Base-by-base conservation (phyloP, 208 protist species). In the Tritrichomonas foetus region DNA sequence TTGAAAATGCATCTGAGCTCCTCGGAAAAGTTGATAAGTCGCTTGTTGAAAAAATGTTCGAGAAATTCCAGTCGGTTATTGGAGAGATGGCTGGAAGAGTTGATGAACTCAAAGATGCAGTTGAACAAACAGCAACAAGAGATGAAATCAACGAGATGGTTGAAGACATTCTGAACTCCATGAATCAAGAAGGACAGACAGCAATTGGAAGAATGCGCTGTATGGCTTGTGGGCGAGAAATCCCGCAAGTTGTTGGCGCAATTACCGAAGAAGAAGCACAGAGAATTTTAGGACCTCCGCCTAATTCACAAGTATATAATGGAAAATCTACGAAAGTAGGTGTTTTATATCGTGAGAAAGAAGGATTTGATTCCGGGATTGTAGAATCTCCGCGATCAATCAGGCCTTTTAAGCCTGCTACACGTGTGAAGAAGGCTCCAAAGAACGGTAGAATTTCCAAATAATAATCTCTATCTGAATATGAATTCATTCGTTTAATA, bases 21-120 rank as follows among this genome's bases (percentile, higher is more conserved):
- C 20, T 61, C 13, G 78, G 78, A 2, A 89, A 89, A 89, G 78
- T 57, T 22, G 78, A 89, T n/a, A 89, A 89, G 39, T 89, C 78
- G 20, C 47, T 89, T 53, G 78, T 89, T 50, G 78, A 89, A 47
- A 89, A 89, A 61, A 89, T 89, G 78, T 89, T 89, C 27, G 78
- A 89, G 47, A 89, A 89, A 49, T 89, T 89, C 78, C 78, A 89
- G 22, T 44, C 78, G 39, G 78, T 89, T 20, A 89, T 89, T 33
- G 78, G 78, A 0, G 78, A 89, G 9, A 89, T 89, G 47, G 78
- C 78, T 13, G 78, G 78, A 57, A 44, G 78, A 33, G 30, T 89
- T 20, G 78, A 89, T 57, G 78, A 89, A n/a, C 47, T 89, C 27
- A 89, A 57, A 50, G 78, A 89, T 20, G 33, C 16, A 5, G 39